Evolutionary conservation across 768 basidiomycete species (phyloP).

Genomic region (Suillus ampliporus): DNA sequence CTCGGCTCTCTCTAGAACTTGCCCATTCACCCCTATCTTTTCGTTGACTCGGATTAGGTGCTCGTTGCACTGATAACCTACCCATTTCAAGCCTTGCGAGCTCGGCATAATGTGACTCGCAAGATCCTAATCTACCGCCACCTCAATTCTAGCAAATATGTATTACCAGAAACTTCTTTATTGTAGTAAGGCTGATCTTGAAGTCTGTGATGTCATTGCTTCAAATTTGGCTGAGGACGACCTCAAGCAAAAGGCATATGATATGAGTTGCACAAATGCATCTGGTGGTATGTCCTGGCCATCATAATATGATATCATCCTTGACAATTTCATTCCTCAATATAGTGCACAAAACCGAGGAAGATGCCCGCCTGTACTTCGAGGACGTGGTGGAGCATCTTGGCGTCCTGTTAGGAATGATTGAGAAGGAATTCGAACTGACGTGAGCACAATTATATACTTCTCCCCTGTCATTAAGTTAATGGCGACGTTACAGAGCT

Average conservation of each 20-base stretch:
- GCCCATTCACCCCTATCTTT: not conserved
- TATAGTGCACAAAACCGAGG: conserved; percentile 7
- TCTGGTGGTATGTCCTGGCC: conserved; percentile 1
- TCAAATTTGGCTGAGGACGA: not conserved
- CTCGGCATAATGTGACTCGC: not conserved
- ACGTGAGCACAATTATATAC: conserved; percentile 14
- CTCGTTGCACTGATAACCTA: no score
- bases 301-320: not conserved
- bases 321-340: not conserved
- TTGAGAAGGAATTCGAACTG: conserved; percentile 21
- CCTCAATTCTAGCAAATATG: conserved; percentile 1
- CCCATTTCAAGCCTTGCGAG: not conserved
- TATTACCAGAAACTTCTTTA: not conserved
- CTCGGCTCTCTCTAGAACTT: not conserved
- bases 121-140: not conserved
- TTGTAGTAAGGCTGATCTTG: conserved; percentile 8
- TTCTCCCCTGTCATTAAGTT: not conserved
- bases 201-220: not conserved
- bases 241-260: conserved; percentile 9
- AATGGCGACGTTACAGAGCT: conserved; percentile 12
- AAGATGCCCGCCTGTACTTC: conserved; percentile 10
- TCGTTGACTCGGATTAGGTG: not conserved
- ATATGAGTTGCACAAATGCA: conserved; percentile 7
- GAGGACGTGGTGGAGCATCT: conserved; percentile 18
- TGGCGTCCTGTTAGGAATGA: conserved; percentile 13